Evolutionary conservation across 805 yeast species (phyloP).

Genomic region (Ogataea naganishii): DNA sequence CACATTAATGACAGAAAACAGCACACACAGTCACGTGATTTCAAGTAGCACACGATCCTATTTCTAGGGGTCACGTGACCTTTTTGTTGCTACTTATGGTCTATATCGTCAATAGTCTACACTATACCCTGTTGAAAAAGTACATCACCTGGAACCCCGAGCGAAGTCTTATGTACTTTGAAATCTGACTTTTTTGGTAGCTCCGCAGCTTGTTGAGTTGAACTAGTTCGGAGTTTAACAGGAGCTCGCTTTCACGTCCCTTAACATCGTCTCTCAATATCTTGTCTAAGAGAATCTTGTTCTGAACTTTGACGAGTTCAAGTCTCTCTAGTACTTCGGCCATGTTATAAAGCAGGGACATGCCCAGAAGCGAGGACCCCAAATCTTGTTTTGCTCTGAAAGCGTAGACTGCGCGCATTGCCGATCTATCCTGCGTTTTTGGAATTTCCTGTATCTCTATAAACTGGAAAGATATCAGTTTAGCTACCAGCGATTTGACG

Average conservation of each 20-base stretch:
- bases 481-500: slow-evolving; percentile 62
- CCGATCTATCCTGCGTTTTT: slow-evolving; percentile 83
- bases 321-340: slow-evolving; percentile 41
- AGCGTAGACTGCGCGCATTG: slow-evolving; percentile 76
- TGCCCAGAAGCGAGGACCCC: slow-evolving; percentile 26
- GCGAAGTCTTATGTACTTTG: slow-evolving; percentile 46
- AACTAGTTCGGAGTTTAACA: slow-evolving; percentile 66
- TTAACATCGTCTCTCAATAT: slow-evolving; percentile 85
- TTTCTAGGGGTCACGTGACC: too few species aligned
- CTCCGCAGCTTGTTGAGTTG: slow-evolving; percentile 57
- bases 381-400: slow-evolving; percentile 52
- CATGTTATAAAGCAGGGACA: slow-evolving; percentile 43
- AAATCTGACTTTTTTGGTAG: slow-evolving; percentile 45
- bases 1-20: too few species aligned
- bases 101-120: too few species aligned
- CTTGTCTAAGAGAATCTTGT: slow-evolving; percentile 64
- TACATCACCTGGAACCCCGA: slow-evolving; percentile 50
- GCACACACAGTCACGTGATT: too few species aligned
- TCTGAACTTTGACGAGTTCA: slow-evolving; percentile 45
- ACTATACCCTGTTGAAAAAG: slow-evolving; percentile 19
- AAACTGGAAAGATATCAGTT: slow-evolving; percentile 58
- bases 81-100: too few species aligned
- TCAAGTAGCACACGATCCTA: too few species aligned
- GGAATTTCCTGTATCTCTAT: slow-evolving; percentile 92
- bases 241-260: slow-evolving; percentile 67